Evolutionary conservation across 805 yeast species (phyloP), one percentile per base, ranked within the genome.

Genomic region (Candida broadrunensis): DNA sequence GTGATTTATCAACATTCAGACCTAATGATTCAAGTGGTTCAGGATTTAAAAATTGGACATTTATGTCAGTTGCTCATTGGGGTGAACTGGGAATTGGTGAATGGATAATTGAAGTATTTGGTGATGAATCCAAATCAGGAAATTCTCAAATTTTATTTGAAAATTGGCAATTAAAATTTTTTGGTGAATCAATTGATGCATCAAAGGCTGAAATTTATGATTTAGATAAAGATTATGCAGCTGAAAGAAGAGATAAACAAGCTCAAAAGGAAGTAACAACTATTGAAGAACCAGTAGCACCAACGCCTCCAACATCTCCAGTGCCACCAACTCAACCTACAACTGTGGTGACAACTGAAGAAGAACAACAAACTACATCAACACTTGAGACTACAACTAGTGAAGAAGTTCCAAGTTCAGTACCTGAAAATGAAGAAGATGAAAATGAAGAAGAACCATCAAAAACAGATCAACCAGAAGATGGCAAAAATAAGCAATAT

Each of bases 1-100:
- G 96, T 15, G 77, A 80, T 34, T 71, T 93, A 45, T 97, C 93
- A 0, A 76, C 81, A 18, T 71, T 72, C 15, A 76, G 99, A 51
- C 64, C 63, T 5, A 49, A 63, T 15, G 99, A 93, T 60, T 48
- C 42, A 7, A 70, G 80, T 5, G 46, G 50, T 2, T 67, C 58
- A 1, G 96, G 96, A 0, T 85, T 88, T 48, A 51, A 58, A 4
- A 72, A 85, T 50, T 93, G 99, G 99, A 85, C 87, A 1, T 93
- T 93, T 56, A 88, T 90, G 88, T 78, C 91, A 9, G 98, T 93
- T n/a, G 97, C 96, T 1, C 98, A 93, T 60, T 93, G 98, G 97
- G 97, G 97, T 30, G 90, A 84, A 51, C 36, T 56, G 2, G 91
- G 90, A 2, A 62, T 63, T 19, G 99, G 99, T 9, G 79, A 75